phyloP scores from a whole-genome alignment of 495 filamentous ascomycete genomes.

The Cercophora sp. region DNA sequence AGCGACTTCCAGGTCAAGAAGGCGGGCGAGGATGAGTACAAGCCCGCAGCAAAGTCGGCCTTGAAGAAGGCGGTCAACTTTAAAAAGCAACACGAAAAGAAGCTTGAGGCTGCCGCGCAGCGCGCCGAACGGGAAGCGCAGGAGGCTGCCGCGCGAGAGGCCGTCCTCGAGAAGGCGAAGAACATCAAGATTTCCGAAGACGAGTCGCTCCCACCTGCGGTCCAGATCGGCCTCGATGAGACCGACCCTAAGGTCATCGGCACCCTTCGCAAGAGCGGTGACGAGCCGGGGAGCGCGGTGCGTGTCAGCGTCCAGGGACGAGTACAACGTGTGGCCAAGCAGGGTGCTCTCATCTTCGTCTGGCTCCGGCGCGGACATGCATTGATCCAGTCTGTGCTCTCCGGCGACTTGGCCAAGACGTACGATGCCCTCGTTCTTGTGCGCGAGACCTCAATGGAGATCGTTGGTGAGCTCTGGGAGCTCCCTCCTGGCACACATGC shows the following conservation, averaged over 20 bases:
- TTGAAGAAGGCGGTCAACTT: constrained; percentile 76
- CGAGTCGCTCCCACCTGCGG: constrained; percentile 67
- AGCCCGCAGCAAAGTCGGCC: constrained; percentile 76
- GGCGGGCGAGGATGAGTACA: constrained; percentile 62
- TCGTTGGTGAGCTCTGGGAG: constrained; percentile 84
- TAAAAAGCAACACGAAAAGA: constrained; percentile 71
- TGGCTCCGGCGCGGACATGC: constrained; percentile 87
- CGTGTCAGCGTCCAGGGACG: constrained; percentile 80
- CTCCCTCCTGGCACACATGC: constrained; percentile 77
- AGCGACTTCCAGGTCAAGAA: constrained; percentile 64
- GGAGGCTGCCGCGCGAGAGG: constrained; percentile 60
- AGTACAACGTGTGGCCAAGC: constrained; percentile 76
- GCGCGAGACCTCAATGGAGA: constrained; percentile 79
- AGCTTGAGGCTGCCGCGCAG: constrained; percentile 66
- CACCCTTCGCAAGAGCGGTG: constrained; percentile 66
- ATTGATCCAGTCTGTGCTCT: constrained; percentile 79
- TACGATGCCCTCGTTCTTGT: constrained; percentile 89
- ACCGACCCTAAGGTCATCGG: constrained; percentile 67
- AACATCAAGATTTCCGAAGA: constrained; percentile 83
- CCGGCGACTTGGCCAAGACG: constrained; percentile 80
- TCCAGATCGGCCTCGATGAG: too few relatives aligned
- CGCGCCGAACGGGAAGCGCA: constrained; percentile 66
- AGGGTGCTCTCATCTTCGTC: constrained; percentile 87
- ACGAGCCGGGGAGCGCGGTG: constrained; percentile 60
- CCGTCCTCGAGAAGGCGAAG: constrained; percentile 79